Evolutionary conservation across 768 basidiomycete species (phyloP).

Genomic region (Boletus subparvulus): DNA sequence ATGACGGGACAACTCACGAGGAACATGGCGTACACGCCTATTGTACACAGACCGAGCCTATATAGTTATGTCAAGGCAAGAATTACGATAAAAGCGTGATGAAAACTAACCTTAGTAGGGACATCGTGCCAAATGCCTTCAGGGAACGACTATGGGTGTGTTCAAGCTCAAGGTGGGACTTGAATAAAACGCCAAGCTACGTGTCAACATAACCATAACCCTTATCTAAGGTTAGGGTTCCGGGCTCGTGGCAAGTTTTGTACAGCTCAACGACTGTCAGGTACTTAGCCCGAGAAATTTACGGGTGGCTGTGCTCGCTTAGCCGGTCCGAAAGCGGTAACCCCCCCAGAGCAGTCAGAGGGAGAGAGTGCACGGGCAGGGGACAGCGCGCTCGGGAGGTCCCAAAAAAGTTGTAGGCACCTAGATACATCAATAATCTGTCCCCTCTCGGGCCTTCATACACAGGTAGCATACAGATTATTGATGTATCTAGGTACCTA

Average conservation of each 20-base stretch:
- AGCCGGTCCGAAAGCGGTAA: no score
- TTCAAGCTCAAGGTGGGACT: background rate
- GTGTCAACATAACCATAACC: slow-evolving; percentile 26
- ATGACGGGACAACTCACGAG: slow-evolving; percentile 68
- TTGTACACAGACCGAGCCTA: slow-evolving; percentile 73
- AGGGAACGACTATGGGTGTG: background rate
- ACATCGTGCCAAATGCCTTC: slow-evolving; percentile 15
- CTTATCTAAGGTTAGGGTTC: slow-evolving; percentile 17
- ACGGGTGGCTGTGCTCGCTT: no score
- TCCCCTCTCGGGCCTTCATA: no score
- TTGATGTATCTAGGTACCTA: no score
- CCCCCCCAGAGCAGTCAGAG: no score
- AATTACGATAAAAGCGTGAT: background rate
- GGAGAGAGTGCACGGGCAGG: no score
- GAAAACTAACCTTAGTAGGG: slow-evolving; percentile 25
- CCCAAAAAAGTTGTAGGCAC: no score
- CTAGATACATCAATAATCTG: no score
- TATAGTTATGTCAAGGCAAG: background rate
- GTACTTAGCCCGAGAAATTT: no score
- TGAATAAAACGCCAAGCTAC: slow-evolving; percentile 7
- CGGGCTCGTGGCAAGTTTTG: background rate
- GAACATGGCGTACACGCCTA: slow-evolving; percentile 93
- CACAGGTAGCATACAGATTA: no score
- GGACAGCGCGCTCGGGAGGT: no score
- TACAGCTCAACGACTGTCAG: background rate